phyloP scores from a whole-genome alignment of 2,329 filamentous ascomycete genomes.

The Neopestalotiopsis sp. region DNA sequence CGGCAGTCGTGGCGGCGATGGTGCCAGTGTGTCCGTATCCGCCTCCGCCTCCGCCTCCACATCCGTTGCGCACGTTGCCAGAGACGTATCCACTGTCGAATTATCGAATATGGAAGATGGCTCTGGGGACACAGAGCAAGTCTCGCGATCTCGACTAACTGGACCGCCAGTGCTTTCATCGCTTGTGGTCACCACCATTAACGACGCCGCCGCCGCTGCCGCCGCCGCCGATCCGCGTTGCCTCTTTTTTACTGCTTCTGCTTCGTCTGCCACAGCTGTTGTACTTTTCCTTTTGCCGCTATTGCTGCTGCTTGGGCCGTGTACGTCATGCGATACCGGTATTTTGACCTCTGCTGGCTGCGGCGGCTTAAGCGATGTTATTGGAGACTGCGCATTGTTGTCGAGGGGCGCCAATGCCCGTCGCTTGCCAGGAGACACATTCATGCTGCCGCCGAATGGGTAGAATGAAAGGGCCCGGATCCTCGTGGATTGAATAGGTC shows the following conservation, averaged over 20 bases:
- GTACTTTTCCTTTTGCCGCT: slow-evolving; percentile 1
- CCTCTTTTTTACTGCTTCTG: not conserved
- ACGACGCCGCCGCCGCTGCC: not conserved
- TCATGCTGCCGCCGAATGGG: slow-evolving; percentile 23
- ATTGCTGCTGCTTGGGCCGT: not conserved
- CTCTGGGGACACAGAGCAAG: slow-evolving; percentile 25
- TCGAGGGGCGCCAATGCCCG: slow-evolving; percentile 34
- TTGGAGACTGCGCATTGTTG: slow-evolving; percentile 31
- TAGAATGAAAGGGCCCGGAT: not conserved
- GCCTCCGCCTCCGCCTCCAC: slow-evolving; percentile 38
- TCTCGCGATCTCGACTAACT: too few relatives aligned
- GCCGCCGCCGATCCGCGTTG: not conserved
- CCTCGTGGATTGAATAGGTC: too few relatives aligned
- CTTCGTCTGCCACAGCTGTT: not conserved
- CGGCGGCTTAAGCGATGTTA: not conserved
- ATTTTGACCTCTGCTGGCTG: not conserved
- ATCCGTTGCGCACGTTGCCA: slow-evolving; percentile 50
- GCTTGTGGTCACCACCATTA: too few relatives aligned
- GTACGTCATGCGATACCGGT: not conserved
- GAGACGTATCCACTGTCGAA: slow-evolving; percentile 52
- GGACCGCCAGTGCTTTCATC: too few relatives aligned
- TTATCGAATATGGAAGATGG: slow-evolving; percentile 55
- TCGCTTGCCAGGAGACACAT: slow-evolving; percentile 34
- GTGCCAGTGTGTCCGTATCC: slow-evolving; percentile 35
- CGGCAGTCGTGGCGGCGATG: slow-evolving; percentile 23